Conservation (phyloP, 1,139 yeast species). For the Blastobotrys aristatus region DNA sequence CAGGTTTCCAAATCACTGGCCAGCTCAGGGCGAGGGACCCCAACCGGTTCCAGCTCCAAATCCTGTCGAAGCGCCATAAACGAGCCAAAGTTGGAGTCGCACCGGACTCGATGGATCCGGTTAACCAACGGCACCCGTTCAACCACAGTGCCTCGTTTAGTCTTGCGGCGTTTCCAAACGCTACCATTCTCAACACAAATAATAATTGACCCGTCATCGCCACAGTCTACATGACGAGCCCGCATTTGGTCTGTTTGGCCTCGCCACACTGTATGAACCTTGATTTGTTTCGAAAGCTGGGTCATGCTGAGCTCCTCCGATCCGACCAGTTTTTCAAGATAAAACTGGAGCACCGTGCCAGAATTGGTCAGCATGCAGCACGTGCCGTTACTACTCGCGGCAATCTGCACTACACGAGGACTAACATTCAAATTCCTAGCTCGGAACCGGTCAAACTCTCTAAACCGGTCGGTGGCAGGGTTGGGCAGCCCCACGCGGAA, state of each 20-base stretch:
- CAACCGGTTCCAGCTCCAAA: constrained; percentile 17
- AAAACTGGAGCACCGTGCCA: constrained; percentile 33
- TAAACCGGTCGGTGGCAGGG: background rate
- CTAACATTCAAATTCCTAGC: constrained; percentile 12
- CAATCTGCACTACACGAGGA: constrained; percentile 20
- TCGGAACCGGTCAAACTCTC: constrained; percentile 20
- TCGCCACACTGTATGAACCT: constrained; percentile 10
- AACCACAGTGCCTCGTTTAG: constrained; percentile 33
- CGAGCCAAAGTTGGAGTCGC: constrained; percentile 63
- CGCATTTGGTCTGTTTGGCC: constrained; percentile 29
- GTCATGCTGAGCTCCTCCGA: constrained; percentile 4
- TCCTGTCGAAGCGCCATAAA: constrained; percentile 70
- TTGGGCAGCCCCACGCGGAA: constrained; percentile 39
- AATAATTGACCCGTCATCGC: constrained; percentile 63
- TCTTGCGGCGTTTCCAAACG: constrained; percentile 40
- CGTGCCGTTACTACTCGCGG: constrained; percentile 25
- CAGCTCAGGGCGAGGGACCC: constrained; percentile 19
- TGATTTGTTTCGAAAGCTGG: constrained; percentile 12
- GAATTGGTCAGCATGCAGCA: constrained; percentile 30
- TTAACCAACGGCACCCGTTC: constrained; percentile 50
- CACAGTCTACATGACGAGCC: constrained; percentile 58
- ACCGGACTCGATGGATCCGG: constrained; percentile 52
- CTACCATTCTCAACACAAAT: constrained; percentile 66
- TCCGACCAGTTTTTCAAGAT: constrained; percentile 15
- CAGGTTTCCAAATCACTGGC: constrained; percentile 27